Evolutionary conservation across 148 eudicot genomes (phyloP).

Genomic region (Agrostemma githago): DNA sequence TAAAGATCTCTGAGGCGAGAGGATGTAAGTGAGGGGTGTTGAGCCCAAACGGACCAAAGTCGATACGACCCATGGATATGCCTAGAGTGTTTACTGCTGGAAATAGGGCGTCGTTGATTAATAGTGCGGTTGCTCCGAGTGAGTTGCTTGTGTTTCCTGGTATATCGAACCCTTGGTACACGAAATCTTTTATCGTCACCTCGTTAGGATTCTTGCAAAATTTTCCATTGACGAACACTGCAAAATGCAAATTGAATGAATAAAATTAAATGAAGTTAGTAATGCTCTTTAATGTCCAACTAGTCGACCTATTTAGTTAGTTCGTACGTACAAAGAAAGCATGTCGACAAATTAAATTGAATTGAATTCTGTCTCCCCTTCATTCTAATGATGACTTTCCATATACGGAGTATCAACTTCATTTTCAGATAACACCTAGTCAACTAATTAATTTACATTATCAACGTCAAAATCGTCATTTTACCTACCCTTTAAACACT

Average conservation of each 20-base stretch:
- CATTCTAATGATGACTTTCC: too few species aligned
- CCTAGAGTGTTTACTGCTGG: constrained; percentile 25
- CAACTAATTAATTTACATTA: too few species aligned
- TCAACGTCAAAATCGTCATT: too few species aligned
- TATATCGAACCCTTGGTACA: constrained; percentile 11
- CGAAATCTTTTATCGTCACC: constrained; percentile 11
- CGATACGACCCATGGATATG: constrained; percentile 16
- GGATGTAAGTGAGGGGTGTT: constrained; percentile 25
- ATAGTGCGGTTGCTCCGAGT: not conserved
- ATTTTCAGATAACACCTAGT: too few species aligned
- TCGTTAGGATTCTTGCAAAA: constrained; percentile 18
- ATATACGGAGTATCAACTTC: too few species aligned
- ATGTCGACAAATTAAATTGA: too few species aligned
- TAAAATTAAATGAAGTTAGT: not conserved
- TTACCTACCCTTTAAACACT: too few species aligned
- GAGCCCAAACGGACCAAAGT: constrained; percentile 8
- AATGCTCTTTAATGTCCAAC: not conserved
- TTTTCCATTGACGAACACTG: constrained; percentile 18
- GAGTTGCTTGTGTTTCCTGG: not conserved
- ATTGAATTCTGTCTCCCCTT: too few species aligned
- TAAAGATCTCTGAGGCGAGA: constrained; percentile 8
- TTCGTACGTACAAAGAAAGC: too few species aligned
- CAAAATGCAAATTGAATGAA: not conserved
- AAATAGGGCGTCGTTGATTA: not conserved
- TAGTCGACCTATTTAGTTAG: too few species aligned